Evolutionary conservation across 2,329 filamentous ascomycete genomes (phyloP), one percentile per base, ranked within the genome.

Genomic region (Fusarium fujikuroi): DNA sequence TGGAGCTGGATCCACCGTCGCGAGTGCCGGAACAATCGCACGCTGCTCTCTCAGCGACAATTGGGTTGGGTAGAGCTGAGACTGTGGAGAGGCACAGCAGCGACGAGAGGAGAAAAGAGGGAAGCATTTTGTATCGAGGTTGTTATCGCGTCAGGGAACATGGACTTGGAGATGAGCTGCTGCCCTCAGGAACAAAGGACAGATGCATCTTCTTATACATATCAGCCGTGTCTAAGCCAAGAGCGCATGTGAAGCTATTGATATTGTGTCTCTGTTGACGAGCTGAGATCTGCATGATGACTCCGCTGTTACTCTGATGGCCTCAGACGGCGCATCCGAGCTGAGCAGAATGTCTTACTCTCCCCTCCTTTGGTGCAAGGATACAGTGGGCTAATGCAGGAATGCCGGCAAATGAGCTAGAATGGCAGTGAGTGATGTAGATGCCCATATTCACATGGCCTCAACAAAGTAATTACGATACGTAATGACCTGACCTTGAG

Each of bases 11-110:
- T 5, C 72, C 72, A 12, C 70, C 73, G 42, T 76, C 63, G 21
- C 44, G 61, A 25, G 77, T 78, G 39, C 77, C 76, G 6, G 63
- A 57, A 44, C 77, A 79, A 39, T 77, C 69, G 28, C 77, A 79
- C 3, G 59, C 44, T 39, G 65, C 40, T 21, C 47, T 59, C 36
- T 65, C 63, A 42, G 34, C 47, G 7, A 59, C 9, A 23, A 53
- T 44, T 16, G 63, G 60, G 25, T 56, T 47, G 7, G 72, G 73
- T 4, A 75, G 19, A 28, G 75, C 75, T 4, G 64, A 72, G 28
- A 52, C 56, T 18, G 71, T 37, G 21, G 70, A 74, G 36, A 70
- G 52, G 66, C 68, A 75, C 23, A 73, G 12, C 16, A 76, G 42
- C 19, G 49, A 63, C 1, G 63, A 67, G 7, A 77, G 32, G n/a